Conservation (phyloP, 2,329 filamentous ascomycete genomes). For the Fusarium floridanum region DNA sequence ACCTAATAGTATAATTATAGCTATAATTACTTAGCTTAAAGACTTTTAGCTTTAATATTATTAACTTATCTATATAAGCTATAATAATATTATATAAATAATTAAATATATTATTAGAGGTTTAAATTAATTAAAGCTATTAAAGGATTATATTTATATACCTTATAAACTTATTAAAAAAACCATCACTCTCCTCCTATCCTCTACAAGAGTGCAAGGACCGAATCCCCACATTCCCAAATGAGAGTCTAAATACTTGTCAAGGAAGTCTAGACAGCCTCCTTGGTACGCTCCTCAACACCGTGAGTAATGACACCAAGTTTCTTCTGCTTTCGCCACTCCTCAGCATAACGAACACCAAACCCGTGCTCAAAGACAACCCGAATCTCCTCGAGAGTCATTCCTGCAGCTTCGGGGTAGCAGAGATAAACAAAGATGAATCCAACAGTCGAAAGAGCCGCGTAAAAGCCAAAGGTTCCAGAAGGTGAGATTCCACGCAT, state of each 20-base stretch:
- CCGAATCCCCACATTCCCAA: background rate
- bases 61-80: no score
- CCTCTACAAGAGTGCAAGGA: background rate
- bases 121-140: no score
- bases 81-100: no score
- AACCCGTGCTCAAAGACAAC: slow-evolving; percentile 62
- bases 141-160: no score
- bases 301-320: background rate
- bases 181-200: background rate
- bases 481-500: slow-evolving; percentile 33
- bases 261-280: background rate
- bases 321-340: slow-evolving; percentile 36
- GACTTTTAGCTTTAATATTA: no score
- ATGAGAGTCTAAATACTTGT: background rate
- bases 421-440: slow-evolving; percentile 57
- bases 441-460: slow-evolving; percentile 22
- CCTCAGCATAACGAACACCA: slow-evolving; percentile 50
- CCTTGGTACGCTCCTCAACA: slow-evolving; percentile 1
- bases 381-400: slow-evolving; percentile 64
- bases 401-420: slow-evolving; percentile 64
- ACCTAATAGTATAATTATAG: no score
- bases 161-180: no score
- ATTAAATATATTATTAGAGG: no score
- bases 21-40: no score
- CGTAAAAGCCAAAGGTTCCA: slow-evolving; percentile 34